Base-by-base conservation (phyloP, 208 protist species). In the Phytomonas serpens region DNA sequence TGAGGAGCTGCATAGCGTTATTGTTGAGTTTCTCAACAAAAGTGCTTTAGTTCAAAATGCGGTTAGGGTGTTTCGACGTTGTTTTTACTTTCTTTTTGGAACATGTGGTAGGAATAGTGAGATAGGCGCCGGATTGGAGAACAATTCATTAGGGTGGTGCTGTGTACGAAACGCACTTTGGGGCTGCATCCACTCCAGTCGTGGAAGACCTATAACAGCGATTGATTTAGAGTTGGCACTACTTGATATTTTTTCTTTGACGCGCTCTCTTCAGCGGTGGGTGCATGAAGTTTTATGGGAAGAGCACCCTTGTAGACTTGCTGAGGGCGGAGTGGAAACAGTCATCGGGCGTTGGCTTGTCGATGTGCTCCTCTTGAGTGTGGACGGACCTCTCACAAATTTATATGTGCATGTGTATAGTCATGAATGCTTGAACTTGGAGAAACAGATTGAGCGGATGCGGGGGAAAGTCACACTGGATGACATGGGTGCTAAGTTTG, bases 41-140 rank as follows among this genome's bases (percentile, higher is more conserved):
- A 84, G 76, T 62, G 62, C 61, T 13, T 62, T 73, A 66, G 42
- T 86, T 40, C 57, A 62, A 32, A 83, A 69, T 19, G 80, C 86
- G 5, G 47, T 92, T 23, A 80, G 83, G n/a, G 66, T 92, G 1
- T 93, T 96, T 63, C 78, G 79, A 23, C 87, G 90, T n/a, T 96
- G 87, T 75, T 96, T 96, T 73, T 91, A 83, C 71, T 91, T 90
- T 72, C 72, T 93, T 61, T 85, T 93, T 70, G 90, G 90, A 13
- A 89, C 84, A 19, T 96, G 90, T 71, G 86, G 88, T 27, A 67
- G 38, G 34, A 76, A 69, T 68, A 72, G 69, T n/a, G 77, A 82
- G 67, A 74, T 88, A 61, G 82, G 88, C 64, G 79, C 70, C n/a
- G 84, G 90, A 30, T 75, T 65, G 11, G 69, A 64, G 4, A 72